Percentiles rank a stretch among this genome's conserved stretches.
These are phyloP conservation scores for Thyridium curvatum DNA, from an alignment of 2,329 filamentous ascomycete species.

Conservation along the genomic window DNA sequence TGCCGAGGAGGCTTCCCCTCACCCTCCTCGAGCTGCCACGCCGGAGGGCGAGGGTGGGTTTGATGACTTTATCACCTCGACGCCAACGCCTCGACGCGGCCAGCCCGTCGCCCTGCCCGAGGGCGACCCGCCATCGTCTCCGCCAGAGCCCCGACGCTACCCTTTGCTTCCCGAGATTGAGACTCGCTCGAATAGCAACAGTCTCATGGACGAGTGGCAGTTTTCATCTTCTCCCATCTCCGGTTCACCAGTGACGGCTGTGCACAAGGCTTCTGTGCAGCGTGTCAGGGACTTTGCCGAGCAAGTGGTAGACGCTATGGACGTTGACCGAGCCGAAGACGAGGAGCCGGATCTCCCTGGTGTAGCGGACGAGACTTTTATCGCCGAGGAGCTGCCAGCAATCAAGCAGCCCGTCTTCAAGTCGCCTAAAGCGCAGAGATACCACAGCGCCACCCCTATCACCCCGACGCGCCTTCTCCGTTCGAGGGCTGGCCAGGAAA, in stretches of 20 bases:
- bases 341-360: conserved; percentile 6
- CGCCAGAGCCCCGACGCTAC: conserved; percentile 47
- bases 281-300: too few species aligned
- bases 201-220: conserved; percentile 40
- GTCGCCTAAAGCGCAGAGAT: too few species aligned
- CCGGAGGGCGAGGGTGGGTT: conserved; percentile 38
- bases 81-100: conserved; percentile 54
- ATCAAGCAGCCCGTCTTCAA: too few species aligned
- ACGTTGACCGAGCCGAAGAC: not conserved
- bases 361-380: conserved; percentile 12
- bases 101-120: conserved; percentile 40
- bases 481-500: conserved; percentile 18
- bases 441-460: too few species aligned
- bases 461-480: not conserved
- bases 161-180: conserved; percentile 46
- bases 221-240: conserved; percentile 50
- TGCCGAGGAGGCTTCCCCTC: conserved; percentile 3
- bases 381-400: conserved; percentile 2
- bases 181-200: conserved; percentile 36
- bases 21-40: conserved; percentile 27
- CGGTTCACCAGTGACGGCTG: conserved; percentile 37
- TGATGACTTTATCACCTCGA: conserved; percentile 50
- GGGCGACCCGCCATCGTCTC: conserved; percentile 50
- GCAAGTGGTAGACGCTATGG: not conserved
- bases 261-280: conserved; percentile 14